Conservation (phyloP, 805 yeast genomes). For the Cyberlindnera lachancei region DNA sequence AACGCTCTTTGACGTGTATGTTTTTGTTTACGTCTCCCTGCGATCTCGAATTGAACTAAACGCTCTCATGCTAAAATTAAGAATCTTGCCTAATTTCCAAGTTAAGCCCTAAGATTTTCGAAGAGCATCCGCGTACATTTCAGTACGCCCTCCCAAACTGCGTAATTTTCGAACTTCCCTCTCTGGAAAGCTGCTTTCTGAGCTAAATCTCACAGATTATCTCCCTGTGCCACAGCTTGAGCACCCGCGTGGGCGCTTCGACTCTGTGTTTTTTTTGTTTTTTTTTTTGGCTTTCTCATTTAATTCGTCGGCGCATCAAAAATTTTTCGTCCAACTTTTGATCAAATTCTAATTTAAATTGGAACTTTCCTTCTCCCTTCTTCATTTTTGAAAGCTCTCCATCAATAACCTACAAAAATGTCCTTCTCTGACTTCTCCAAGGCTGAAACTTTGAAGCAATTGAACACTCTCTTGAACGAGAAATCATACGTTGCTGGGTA, state of each 20-base stretch:
- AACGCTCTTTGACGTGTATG: too few species aligned
- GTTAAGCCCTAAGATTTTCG: too few species aligned
- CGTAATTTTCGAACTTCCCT: too few species aligned
- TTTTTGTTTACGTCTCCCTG: too few species aligned
- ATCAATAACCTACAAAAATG: slow-evolving; percentile 31
- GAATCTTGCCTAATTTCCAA: too few species aligned
- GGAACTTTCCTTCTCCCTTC: not conserved
- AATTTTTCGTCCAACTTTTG: slow-evolving; percentile 1
- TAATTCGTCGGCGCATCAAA: not conserved
- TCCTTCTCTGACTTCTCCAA: slow-evolving; percentile 78
- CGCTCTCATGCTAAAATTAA: too few species aligned
- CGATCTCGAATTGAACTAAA: too few species aligned
- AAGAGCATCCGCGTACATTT: slow-evolving; percentile 4
- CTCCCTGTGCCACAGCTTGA: too few species aligned
- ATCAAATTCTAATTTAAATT: not conserved
- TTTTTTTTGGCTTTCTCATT: not conserved
- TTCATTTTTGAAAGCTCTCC: not conserved
- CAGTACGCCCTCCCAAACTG: not conserved
- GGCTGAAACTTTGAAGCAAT: slow-evolving; percentile 62
- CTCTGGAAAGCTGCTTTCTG: too few species aligned
- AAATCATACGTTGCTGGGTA: slow-evolving; percentile 96
- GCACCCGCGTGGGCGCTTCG: too few species aligned
- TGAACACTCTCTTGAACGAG: slow-evolving; percentile 83
- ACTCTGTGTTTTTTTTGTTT: not conserved
- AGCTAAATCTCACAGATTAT: too few species aligned